Base-by-base conservation (phyloP, 1,139 yeast genomes). In the Blastobotrys aristatus region DNA sequence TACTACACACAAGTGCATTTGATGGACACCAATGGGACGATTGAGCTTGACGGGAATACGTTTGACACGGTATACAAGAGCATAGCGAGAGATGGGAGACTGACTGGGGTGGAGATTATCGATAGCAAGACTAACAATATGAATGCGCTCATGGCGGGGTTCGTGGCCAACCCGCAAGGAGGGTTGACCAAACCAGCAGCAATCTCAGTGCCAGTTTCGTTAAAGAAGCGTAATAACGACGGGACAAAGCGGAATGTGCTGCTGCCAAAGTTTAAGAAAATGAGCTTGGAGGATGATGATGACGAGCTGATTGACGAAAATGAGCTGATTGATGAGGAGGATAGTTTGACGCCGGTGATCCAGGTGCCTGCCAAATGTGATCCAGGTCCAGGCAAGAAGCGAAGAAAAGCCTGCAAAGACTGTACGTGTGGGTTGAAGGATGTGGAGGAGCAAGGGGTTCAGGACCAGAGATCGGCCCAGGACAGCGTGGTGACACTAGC, bases 351-450 rank as follows among this genome's bases (percentile, higher is more conserved):
- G 16, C 64, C 69, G 2, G 66, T 72, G 50, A 68, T 72, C 40
- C 67, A 69, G 46, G 63, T 67, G 53, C 69, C 77, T 44, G 66
- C 66, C 53, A 63, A 64, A 49, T 70, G 73, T 56, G 68, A 62
- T 47, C 68, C 73, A 17, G 64, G 67, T 26, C 63, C 68, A 8
- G 90, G 92, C 16, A 53, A 61, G 58, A 73, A 68, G 58, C 82
- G 78, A 57, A 71, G 75, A 58, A 71, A 64, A 63, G 72, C 98
- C 0, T 94, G 99, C 72, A 92, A 89, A 68, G 97, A 92, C 67
- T 94, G 98, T 67, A 84, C 97, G 0, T 94, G 99, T 72, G 98
- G 98, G 6, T 75, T 92, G 55, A 88, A 84, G 58, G 98, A 92
- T 65, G 68, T 76, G 36, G 76, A 74, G 54, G 73, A 70, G 48